A percentile compares a stretch with the other conserved stretches of the same genome.
phyloP scores from a whole-genome alignment of 345 rosid species.

The Populus nigra region DNA sequence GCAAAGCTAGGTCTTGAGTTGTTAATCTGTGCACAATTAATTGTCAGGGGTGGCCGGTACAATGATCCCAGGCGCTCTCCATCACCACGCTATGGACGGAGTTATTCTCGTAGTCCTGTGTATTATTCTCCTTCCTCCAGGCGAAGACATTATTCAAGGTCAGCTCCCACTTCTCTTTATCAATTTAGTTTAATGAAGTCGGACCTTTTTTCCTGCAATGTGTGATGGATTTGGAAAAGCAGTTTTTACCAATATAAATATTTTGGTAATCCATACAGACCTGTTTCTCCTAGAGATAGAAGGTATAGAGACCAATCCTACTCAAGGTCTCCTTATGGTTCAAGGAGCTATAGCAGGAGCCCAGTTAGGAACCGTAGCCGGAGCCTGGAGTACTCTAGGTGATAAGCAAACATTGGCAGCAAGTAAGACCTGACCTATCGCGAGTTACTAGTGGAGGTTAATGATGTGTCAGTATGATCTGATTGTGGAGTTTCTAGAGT shows the following conservation, averaged over 20 bases:
- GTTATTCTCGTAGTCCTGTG: slow-evolving; percentile 51
- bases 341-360: slow-evolving; percentile 53
- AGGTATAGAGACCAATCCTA: slow-evolving; percentile 50
- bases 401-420: slow-evolving; percentile 5
- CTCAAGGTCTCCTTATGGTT: slow-evolving; percentile 49
- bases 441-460: neutral
- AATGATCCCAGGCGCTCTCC: slow-evolving; percentile 60
- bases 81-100: slow-evolving; percentile 55
- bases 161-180: neutral
- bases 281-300: slow-evolving; percentile 55
- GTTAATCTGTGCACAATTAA: neutral
- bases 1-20: neutral
- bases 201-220: neutral
- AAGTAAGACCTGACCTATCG: neutral
- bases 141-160: slow-evolving; percentile 52
- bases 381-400: slow-evolving; percentile 36
- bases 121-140: slow-evolving; percentile 56
- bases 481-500: neutral
- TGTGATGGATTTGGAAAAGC: neutral
- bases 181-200: too few relatives aligned
- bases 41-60: slow-evolving; percentile 40
- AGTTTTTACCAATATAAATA: neutral
- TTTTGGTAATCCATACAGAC: slow-evolving; percentile 30
- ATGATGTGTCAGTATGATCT: neutral
- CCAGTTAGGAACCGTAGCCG: too few relatives aligned